Base-by-base conservation (phyloP, 306 rosid species). In the Quercus parvula region DNA sequence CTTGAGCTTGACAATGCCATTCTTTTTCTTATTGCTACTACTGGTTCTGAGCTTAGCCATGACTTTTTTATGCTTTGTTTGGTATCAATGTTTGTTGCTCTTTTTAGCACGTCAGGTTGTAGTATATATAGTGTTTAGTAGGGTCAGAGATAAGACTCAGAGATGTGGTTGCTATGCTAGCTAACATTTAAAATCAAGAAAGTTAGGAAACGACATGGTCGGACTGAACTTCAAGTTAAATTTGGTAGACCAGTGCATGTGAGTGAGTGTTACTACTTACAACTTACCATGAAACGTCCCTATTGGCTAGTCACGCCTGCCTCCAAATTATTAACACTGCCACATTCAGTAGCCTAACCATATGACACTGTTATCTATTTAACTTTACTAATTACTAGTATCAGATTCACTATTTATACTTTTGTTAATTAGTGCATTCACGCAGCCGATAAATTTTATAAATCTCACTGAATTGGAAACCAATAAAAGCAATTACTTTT, bases 241-340 rank as follows among this genome's bases (percentile, higher is more conserved):
- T 49, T 54, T 0, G 52, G 85, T 83, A 83, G 97, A 93, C 93
- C 86, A 77, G 3, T 7, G 83, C 94, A 93, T 90, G 94, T 91
- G 94, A 62, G 71, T 64, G 77, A 81, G 74, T 80, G 79, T 76
- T 58, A 77, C 83, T 82, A 77, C 61, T 84, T 74, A 77, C 83
- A 83, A 77, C 61, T 84, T 74, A 52, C 57, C 57, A 63, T 80
- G 94, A 88, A 54, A 79, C 61, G 95, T 89, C 92, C 54, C 84
- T 81, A 76, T 88, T 67, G 61, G 35, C 18, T 71, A 35, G 77
- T 86, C 87, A 83, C 77, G 72, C 86, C 86, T 75, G 75, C 78
- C 75, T 78, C 76, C 81, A 52, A 82, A 81, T 82, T 63, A 80
- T 69, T 73, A 20, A 71, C 46, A 44, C 46, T 44, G n/a, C 6